Evolutionary conservation across 2,329 filamentous ascomycete genomes (phyloP), one percentile per base, ranked within the genome.

Genomic region (Pseudocercospora crystallina): DNA sequence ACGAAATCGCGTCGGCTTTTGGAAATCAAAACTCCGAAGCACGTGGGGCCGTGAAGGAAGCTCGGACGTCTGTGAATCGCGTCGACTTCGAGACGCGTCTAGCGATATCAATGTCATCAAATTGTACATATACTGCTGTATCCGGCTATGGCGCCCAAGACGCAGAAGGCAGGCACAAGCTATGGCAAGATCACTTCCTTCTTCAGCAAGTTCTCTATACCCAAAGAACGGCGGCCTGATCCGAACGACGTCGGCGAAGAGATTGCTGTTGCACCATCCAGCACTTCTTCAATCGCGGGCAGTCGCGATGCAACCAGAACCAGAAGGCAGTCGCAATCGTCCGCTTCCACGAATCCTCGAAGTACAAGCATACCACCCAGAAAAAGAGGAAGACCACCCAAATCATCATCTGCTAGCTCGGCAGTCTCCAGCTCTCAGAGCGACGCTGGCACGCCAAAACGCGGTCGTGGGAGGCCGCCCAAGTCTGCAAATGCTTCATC

Each of bases 201-300:
- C 56, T 80, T 80, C 63, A 71, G 69, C 36, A 70, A 71, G 5
- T 72, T 69, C 44, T 43, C 60, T 17, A 58, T 65, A 4, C 63
- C 62, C 5, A 60, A 58, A 38, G 52, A 46, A 54, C 50, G 46
- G 38, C 59, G 61, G 26, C 62, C 59, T n/a, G 51, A 45, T 11
- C 51, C 56, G 30, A 51, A 57, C 31, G 48, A 55, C 10, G 50
- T 61, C 14, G 61, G 62, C 11, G 58, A 63, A 9, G 54, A 62
- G 35, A 65, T 65, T 33, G 50, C 57, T 53, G 59, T 68, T 54
- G 61, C 53, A 17, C 17, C 45, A 12, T 33, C 52, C 10, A 35
- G 46, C n/a, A 32, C 20, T 26, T 26, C 20, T 4, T 26, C 20
- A 26, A 7, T 26, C 3, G 4, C 20, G 20, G 20, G 4, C 20